phyloP scores from a whole-genome alignment of 257 asterid species.

The Solanum corneliomulleri region DNA sequence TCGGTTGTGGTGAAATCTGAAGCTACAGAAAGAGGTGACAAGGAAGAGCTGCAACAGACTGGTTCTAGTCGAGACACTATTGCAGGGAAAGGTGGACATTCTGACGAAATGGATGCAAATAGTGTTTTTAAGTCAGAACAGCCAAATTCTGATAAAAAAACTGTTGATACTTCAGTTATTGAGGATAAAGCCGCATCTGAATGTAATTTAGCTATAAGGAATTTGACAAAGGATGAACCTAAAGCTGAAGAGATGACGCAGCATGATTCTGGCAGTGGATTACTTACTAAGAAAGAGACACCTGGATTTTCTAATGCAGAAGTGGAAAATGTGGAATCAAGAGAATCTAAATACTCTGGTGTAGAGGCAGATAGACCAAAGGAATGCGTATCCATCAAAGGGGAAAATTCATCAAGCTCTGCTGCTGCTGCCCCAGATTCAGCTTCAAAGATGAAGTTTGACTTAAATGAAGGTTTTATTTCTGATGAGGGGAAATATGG shows the following conservation, averaged over 20 bases:
- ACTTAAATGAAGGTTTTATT: slow-evolving; percentile 37
- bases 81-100: slow-evolving; percentile 3
- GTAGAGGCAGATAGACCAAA: slow-evolving; percentile 3
- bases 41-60: slow-evolving; percentile 7
- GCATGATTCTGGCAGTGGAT: not conserved
- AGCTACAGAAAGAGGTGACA: slow-evolving; percentile 5
- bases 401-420: not conserved
- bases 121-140: not conserved
- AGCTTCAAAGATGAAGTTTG: slow-evolving; percentile 24
- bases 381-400: not conserved
- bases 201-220: not conserved
- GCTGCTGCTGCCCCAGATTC: slow-evolving; percentile 5
- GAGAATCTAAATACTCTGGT: slow-evolving; percentile 5
- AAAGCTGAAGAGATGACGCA: not conserved
- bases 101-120: slow-evolving; percentile 1
- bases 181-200: not conserved
- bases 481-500: slow-evolving; percentile 26
- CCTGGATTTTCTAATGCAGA: slow-evolving; percentile 3
- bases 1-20: slow-evolving; percentile 1
- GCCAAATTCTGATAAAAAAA: not conserved
- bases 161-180: not conserved
- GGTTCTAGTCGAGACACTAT: not conserved
- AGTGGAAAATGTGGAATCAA: slow-evolving; percentile 13
- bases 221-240: not conserved
- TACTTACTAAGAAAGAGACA: not conserved